phyloP scores from a whole-genome alignment of 2,329 filamentous ascomycete species.

The Cladosporium phlei region DNA sequence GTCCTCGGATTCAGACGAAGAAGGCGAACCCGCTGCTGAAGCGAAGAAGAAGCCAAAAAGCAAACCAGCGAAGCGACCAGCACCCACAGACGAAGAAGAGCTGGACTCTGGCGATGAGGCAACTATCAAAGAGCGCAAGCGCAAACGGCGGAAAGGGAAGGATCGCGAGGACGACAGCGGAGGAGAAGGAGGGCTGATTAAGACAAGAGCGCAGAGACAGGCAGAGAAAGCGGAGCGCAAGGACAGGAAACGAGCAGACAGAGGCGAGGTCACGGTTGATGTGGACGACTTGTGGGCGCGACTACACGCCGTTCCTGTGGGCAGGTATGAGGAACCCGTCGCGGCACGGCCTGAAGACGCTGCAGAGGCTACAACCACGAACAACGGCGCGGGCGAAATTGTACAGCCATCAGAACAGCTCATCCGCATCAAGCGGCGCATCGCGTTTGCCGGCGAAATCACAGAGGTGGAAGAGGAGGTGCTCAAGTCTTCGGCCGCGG shows the following conservation, averaged over 20 bases:
- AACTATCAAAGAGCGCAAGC: conserved; percentile 47
- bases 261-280: conserved; percentile 50
- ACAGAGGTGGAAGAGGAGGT: conserved; percentile 52
- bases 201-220: conserved; percentile 50
- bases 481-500: conserved; percentile 50
- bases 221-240: conserved; percentile 46
- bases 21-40: conserved; percentile 21
- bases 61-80: conserved; percentile 35
- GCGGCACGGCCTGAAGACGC: conserved; percentile 10
- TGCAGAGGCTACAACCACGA: background rate
- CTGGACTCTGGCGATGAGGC: conserved; percentile 54
- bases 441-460: conserved; percentile 53
- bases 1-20: conserved; percentile 33
- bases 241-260: conserved; percentile 39
- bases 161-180: conserved; percentile 38
- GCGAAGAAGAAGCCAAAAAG: conserved; percentile 33
- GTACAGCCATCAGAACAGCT: conserved; percentile 36
- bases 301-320: conserved; percentile 40
- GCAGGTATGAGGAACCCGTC: conserved; percentile 12
- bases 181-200: conserved; percentile 48
- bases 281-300: conserved; percentile 52
- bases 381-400: background rate
- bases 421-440: conserved; percentile 53
- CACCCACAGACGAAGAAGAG: conserved; percentile 33
- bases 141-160: conserved; percentile 36